phyloP scores from a whole-genome alignment of 2,329 filamentous ascomycete species.

The Plenodomus tracheiphilus region DNA sequence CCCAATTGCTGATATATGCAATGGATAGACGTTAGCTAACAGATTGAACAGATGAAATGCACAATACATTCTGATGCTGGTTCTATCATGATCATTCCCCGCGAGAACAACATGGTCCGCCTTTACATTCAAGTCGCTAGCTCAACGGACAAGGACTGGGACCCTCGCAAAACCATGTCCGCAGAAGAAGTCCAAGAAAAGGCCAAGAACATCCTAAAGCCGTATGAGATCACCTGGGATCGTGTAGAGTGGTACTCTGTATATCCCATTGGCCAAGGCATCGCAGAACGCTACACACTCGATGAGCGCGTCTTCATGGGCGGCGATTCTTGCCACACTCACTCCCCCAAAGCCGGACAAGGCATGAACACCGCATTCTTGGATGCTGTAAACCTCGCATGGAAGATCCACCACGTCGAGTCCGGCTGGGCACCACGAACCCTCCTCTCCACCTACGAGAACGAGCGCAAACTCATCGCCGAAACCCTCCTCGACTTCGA shows the following conservation, averaged over 20 bases:
- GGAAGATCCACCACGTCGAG: conserved; percentile 94
- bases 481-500: conserved; percentile 86
- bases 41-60: conserved; percentile 60
- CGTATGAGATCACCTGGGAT: conserved; percentile 65
- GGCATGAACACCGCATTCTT: conserved; percentile 66
- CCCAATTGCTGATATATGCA: background rate
- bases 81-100: conserved; percentile 66
- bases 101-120: conserved; percentile 59
- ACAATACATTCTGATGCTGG: conserved; percentile 68
- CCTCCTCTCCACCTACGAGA: conserved; percentile 82
- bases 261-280: conserved; percentile 68
- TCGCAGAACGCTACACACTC: conserved; percentile 66
- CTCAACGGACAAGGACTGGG: conserved; percentile 63
- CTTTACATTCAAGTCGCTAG: conserved; percentile 64
- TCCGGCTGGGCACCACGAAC: conserved; percentile 75
- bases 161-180: conserved; percentile 63
- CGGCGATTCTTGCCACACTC: conserved; percentile 67
- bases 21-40: conserved; percentile 9
- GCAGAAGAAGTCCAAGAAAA: conserved; percentile 61
- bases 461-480: conserved; percentile 81
- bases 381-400: conserved; percentile 82
- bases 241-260: conserved; percentile 68
- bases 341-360: conserved; percentile 66
- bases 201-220: conserved; percentile 62
- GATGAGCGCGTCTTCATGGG: conserved; percentile 69